Conservation (phyloP, 2,329 filamentous ascomycete genomes). For the Fusarium sp. region DNA sequence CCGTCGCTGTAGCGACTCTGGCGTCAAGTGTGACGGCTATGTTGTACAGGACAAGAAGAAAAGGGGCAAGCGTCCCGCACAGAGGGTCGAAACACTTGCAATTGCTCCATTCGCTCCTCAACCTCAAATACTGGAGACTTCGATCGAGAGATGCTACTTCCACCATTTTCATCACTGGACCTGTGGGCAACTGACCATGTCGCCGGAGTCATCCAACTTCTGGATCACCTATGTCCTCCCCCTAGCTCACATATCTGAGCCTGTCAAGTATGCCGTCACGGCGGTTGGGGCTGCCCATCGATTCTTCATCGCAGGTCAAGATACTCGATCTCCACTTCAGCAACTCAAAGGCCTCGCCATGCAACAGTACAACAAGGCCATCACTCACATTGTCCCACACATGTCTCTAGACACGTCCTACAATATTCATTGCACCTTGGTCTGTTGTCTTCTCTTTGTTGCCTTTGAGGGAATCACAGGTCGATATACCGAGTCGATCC, state of each 20-base stretch:
- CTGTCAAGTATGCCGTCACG: slow-evolving; percentile 26
- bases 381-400: slow-evolving; percentile 32
- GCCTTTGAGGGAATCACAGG: slow-evolving; percentile 44
- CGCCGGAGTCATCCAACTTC: slow-evolving; percentile 29
- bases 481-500: slow-evolving; percentile 39
- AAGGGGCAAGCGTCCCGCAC: no score
- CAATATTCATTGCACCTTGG: slow-evolving; percentile 35
- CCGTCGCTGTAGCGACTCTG: slow-evolving; percentile 32
- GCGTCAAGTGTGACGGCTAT: slow-evolving; percentile 45
- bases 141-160: slow-evolving; percentile 35
- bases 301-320: slow-evolving; percentile 31
- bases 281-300: slow-evolving; percentile 40
- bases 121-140: slow-evolving; percentile 8
- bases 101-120: neutral
- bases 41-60: slow-evolving; percentile 14
- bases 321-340: slow-evolving; percentile 31
- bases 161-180: slow-evolving; percentile 43
- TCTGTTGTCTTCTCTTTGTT: slow-evolving; percentile 44
- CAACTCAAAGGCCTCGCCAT: slow-evolving; percentile 39
- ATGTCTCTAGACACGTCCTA: slow-evolving; percentile 28
- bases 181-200: slow-evolving; percentile 28
- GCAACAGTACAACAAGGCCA: slow-evolving; percentile 44
- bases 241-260: slow-evolving; percentile 32
- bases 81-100: slow-evolving; percentile 1
- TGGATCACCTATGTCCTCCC: slow-evolving; percentile 32